Evolutionary conservation across 2,329 filamentous ascomycete species (phyloP), one percentile per base, ranked within the genome.

Genomic region (Fonsecaea monophora): DNA sequence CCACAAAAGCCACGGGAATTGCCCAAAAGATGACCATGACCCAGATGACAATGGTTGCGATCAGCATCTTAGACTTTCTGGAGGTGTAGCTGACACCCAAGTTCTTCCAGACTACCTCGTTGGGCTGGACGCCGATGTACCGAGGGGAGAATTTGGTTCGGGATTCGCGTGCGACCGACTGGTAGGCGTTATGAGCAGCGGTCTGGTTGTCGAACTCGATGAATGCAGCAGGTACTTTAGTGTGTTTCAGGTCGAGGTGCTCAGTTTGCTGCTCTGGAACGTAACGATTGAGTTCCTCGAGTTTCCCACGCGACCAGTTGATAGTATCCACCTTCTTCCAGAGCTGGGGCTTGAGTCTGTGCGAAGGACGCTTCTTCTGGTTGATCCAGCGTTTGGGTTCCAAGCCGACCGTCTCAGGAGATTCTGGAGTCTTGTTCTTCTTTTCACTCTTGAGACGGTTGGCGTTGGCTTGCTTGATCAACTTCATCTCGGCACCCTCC

Each of bases 21-120:
- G 88, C 86, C 87, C 95, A 98, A 81, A 98, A 98, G 67, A 97
- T 85, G 74, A 98, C 90, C 66, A 96, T 82, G 1, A 86, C 89
- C 12, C 87, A 82, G 66, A 98, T 88, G 55, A 94, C 88, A 21
- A 84, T 87, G 55, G 90, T 81, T 3, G 92, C 86, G 64, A 85
- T 79, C 73, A 92, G 87, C 69, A 89, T 84, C 66, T 92, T 89
- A 66, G 94, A 74, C 93, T 71, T 72, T 8, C 71, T 65, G 8
- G 69, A 70, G 10, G 66, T 61, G 35, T 93, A 92, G 21, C 87
- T 89, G 73, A 97, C 88, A 40, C 87, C 86, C 53, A 98, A 81
- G 35, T 94, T 90, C 34, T 84, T 87, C 95, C 95, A 99, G 66
- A 97, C 88, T n/a, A 99, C 85, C 75, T 98, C 94, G 15, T 83